Evolutionary conservation across 306 rosid genomes (phyloP), one percentile per base, ranked within the genome.

Genomic region (Pachyrhizus erosus): DNA sequence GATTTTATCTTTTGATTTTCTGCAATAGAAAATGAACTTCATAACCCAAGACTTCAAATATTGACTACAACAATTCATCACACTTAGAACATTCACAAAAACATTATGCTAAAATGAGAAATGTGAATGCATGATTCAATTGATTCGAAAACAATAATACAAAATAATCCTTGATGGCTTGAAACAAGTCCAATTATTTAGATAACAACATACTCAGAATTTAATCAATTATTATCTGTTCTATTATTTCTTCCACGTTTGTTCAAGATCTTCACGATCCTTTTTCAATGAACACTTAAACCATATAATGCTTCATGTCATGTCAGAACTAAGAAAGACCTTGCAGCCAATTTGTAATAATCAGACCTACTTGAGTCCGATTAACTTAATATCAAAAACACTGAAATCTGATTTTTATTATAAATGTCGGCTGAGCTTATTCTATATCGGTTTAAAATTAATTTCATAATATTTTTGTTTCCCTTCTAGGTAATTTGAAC

Each of bases 1-100:
- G 92, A 86, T 60, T 79, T 85, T 67, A 94, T 94, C 90, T 85
- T 90, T 62, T 75, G 77, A 72, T 86, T 67, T 48, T 90, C 98
- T 92, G 89, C 64, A 75, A 85, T 2, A 62, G 43, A 51, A 82
- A 68, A 89, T 39, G 48, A 75, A 71, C 48, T 49, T 66, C 46
- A 80, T 77, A n/a, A 61, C 40, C 84, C 78, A 34, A 5, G 0
- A 34, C 4, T 34, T 34, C 39, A 80, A 49, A 34, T 13, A 31
- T 24, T 66, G 46, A 46, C 43, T 31, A 48, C 49, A 27, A 43
- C 75, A 72, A 79, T 31, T 74, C 52, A 84, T 46, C 15, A 65
- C 60, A 75, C 8, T 13, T 57, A 8, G 52, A 77, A 33, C 3
- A 61, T 11, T 60, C 18, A 60, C n/a, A 15, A 48, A 78, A 29